phyloP scores from a whole-genome alignment of 306 rosid species.

The Cucumis melo region DNA sequence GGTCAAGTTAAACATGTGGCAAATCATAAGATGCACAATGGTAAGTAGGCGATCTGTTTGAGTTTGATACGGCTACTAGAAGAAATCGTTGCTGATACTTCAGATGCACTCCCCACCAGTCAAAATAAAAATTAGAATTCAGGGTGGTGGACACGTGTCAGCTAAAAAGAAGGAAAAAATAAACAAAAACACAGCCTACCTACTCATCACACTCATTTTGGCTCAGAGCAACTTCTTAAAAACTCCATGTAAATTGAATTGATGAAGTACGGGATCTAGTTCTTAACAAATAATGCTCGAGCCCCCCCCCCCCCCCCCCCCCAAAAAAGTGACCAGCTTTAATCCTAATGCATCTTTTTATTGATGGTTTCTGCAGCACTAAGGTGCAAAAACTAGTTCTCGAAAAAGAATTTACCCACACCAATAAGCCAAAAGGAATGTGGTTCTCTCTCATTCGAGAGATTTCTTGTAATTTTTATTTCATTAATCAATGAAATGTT shows the following conservation, averaged over 20 bases:
- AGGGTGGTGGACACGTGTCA: background rate
- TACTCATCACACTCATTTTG: background rate
- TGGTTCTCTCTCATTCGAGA: too few species aligned
- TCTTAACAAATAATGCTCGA: background rate
- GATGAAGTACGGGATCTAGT: background rate
- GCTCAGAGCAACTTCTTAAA: background rate
- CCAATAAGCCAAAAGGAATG: background rate
- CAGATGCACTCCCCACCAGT: background rate
- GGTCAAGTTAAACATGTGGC: background rate
- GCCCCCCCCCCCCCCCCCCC: background rate
- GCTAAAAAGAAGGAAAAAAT: background rate
- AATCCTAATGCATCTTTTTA: background rate
- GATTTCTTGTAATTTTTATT: too few species aligned
- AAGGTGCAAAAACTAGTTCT: background rate
- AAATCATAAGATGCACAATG: background rate
- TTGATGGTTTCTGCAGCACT: background rate
- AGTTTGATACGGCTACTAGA: background rate
- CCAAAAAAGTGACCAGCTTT: background rate
- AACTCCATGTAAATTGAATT: background rate
- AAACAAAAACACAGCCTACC: background rate
- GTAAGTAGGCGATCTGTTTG: background rate
- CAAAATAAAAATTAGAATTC: background rate
- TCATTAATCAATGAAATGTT: too few species aligned
- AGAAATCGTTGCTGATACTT: background rate
- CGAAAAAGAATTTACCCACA: background rate